Conservation (phyloP, 441 rosid genomes). For the Kokia cookei region DNA sequence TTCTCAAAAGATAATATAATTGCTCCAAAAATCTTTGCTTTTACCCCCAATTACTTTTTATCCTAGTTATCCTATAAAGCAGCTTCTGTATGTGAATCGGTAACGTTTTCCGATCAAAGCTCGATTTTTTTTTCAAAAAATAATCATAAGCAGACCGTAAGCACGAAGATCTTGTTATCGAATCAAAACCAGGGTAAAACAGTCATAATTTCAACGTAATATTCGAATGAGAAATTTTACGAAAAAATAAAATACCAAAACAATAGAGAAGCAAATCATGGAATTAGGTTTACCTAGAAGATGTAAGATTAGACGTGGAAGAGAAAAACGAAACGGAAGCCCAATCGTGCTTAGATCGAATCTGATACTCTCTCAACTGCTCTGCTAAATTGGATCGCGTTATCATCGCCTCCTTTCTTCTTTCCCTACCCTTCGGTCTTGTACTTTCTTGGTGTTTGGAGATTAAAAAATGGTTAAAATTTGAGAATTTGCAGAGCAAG, state of each 20-base stretch:
- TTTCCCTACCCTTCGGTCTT: background rate
- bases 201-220: background rate
- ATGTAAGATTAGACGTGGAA: slow-evolving; percentile 56
- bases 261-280: background rate
- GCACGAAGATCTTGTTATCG: background rate
- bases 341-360: slow-evolving; percentile 95
- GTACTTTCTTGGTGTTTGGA: background rate
- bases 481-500: slow-evolving; percentile 14
- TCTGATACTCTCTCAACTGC: slow-evolving; percentile 94
- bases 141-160: background rate
- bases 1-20: background rate
- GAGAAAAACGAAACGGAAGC: slow-evolving; percentile 89
- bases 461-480: background rate
- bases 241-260: background rate
- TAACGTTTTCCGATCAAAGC: background rate
- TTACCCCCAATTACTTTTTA: background rate
- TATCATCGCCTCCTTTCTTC: slow-evolving; percentile 54
- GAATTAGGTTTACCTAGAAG: slow-evolving; percentile 50
- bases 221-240: background rate
- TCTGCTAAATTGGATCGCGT: slow-evolving; percentile 94
- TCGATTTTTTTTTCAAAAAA: background rate
- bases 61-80: background rate
- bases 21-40: background rate
- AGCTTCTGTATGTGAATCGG: slow-evolving; percentile 5
- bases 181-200: background rate